Conservation (phyloP, 352 stramenopile genomes). For the Blastocystis sp. region DNA sequence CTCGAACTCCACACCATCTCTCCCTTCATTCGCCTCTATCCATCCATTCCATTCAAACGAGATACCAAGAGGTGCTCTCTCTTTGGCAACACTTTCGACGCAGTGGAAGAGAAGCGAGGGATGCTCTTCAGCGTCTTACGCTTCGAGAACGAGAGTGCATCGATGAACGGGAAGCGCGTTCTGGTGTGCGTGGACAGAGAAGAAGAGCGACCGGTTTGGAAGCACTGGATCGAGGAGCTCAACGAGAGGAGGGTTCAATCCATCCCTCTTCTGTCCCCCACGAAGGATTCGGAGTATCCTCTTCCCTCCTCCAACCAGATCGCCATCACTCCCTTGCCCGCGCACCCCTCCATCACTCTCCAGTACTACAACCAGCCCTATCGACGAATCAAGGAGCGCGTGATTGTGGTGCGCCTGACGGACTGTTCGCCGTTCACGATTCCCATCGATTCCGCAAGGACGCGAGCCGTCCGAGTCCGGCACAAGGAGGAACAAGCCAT, state of each 20-base stretch:
- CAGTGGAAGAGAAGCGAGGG: too few species aligned
- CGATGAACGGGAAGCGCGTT: background rate
- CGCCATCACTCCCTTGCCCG: background rate
- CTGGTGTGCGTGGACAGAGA: background rate
- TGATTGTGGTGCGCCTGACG: background rate
- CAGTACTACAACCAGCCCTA: background rate
- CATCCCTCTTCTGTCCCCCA: background rate
- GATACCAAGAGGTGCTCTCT: background rate
- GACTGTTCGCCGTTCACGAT: background rate
- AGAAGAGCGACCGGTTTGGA: background rate
- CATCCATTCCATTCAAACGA: conserved; percentile 17
- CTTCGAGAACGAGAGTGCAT: background rate
- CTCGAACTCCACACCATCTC: background rate
- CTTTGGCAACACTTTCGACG: background rate
- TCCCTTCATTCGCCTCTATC: conserved; percentile 9
- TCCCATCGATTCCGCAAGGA: background rate
- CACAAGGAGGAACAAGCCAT: background rate
- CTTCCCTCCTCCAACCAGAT: background rate
- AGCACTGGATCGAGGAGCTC: background rate
- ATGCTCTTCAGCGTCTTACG: background rate
- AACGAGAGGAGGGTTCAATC: background rate
- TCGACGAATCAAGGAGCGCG: background rate
- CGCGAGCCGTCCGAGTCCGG: background rate
- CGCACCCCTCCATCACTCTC: background rate
- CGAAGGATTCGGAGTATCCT: too few species aligned